phyloP scores from a whole-genome alignment of 2,329 filamentous ascomycete genomes.

The Penicillium sp. region DNA sequence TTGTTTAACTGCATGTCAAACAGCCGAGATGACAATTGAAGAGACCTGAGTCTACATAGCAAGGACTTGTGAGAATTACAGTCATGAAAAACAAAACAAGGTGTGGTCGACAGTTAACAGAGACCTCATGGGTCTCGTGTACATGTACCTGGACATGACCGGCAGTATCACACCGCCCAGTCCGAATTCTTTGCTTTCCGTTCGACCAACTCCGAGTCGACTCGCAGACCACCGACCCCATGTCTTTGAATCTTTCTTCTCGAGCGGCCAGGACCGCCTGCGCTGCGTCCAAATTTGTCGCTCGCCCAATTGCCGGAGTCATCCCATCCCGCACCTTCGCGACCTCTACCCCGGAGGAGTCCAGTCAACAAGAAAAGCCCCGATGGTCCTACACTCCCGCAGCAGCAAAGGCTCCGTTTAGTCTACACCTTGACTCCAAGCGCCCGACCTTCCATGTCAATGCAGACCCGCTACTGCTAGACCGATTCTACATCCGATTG shows the following conservation, averaged over 20 bases:
- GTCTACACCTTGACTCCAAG: conserved; percentile 35
- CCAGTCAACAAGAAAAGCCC: conserved; percentile 44
- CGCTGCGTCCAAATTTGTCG: conserved; percentile 20
- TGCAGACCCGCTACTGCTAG: conserved; percentile 67
- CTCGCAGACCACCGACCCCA: conserved; percentile 22
- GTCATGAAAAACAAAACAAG: background rate
- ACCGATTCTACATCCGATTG: conserved; percentile 73
- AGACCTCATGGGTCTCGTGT: background rate
- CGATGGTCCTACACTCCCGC: conserved; percentile 70
- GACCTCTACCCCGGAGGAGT: conserved; percentile 22
- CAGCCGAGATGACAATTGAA: conserved; percentile 1
- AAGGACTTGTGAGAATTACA: background rate
- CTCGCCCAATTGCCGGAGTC: conserved; percentile 13
- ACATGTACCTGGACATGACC: background rate
- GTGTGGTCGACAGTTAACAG: too few relatives aligned
- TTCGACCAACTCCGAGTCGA: conserved; percentile 16
- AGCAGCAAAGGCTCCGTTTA: conserved; percentile 66
- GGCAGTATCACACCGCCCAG: conserved; percentile 24
- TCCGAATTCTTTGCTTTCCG: conserved; percentile 21
- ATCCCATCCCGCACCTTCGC: conserved; percentile 24
- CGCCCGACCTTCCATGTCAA: conserved; percentile 62
- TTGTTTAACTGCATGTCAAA: conserved; percentile 5
- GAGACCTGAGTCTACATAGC: background rate
- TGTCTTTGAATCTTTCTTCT: conserved; percentile 50
- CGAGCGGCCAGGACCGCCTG: conserved; percentile 38